phyloP scores from a whole-genome alignment of 2,329 filamentous ascomycete species.

The Cordyceps militaris region DNA sequence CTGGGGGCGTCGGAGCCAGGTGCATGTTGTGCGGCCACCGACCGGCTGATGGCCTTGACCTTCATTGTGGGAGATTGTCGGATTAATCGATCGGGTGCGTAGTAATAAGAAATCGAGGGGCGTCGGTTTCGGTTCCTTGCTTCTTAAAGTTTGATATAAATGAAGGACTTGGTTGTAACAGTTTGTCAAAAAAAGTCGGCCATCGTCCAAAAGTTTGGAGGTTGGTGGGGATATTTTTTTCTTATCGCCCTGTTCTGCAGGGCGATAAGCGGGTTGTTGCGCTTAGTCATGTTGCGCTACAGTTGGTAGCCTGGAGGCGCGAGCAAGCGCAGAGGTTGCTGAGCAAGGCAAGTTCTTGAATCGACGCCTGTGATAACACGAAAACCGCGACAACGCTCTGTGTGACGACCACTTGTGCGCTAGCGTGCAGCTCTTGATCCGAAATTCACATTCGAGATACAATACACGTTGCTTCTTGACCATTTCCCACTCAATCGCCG shows the following conservation, averaged over 20 bases:
- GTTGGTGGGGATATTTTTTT: conserved; percentile 13
- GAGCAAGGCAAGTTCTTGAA: not conserved
- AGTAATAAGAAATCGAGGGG: too few relatives aligned
- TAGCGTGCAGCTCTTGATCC: not conserved
- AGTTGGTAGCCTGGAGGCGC: not conserved
- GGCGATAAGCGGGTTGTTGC: conserved; percentile 5
- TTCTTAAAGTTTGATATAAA: not conserved
- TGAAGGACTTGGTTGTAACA: not conserved
- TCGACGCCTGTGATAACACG: not conserved
- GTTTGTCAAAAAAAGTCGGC: not conserved
- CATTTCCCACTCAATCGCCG: not conserved
- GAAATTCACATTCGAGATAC: not conserved
- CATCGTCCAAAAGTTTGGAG: not conserved
- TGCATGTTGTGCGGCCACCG: conserved; percentile 56
- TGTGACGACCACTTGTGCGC: not conserved
- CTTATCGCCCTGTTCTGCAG: conserved; percentile 1
- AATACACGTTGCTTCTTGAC: not conserved
- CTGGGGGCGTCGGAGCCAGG: conserved; percentile 59
- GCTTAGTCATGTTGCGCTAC: conserved; percentile 14
- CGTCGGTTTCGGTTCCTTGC: not conserved
- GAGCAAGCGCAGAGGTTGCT: not conserved
- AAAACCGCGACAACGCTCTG: not conserved
- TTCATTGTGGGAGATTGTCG: conserved; percentile 34
- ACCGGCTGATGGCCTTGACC: conserved; percentile 61
- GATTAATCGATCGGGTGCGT: not conserved